Conservation (phyloP, 2,329 filamentous ascomycete genomes). For the Stenocarpella maydis region DNA sequence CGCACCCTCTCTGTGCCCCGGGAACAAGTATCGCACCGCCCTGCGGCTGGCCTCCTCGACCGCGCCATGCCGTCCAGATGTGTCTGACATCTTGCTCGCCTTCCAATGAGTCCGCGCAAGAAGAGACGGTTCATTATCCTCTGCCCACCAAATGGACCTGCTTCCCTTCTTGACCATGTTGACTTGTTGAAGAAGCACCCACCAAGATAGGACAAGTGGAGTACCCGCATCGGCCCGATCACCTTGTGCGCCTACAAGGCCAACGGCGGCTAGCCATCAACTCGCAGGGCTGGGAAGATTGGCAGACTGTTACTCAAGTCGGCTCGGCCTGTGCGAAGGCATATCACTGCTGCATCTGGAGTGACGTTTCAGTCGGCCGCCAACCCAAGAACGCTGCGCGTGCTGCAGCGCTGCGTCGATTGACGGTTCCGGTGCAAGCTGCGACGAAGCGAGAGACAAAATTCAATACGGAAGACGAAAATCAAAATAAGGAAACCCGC, state of each 20-base stretch:
- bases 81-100: conserved; percentile 12
- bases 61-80: conserved; percentile 20
- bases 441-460: conserved; percentile 14
- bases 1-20: not conserved
- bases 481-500: not conserved
- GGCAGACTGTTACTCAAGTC: conserved; percentile 6
- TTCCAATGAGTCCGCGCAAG: conserved; percentile 23
- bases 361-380: conserved; percentile 16
- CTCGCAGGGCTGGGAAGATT: conserved; percentile 18
- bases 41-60: not conserved
- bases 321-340: conserved; percentile 7
- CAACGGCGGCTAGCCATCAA: conserved; percentile 2
- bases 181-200: conserved; percentile 23
- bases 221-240: not conserved
- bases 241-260: conserved; percentile 1
- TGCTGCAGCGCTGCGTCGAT: not conserved
- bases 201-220: not conserved
- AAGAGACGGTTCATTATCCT: conserved; percentile 19
- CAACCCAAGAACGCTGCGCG: conserved; percentile 5
- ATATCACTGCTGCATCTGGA: conserved; percentile 9
- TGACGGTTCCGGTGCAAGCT: not conserved
- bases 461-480: not conserved
- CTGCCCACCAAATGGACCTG: conserved; percentile 16
- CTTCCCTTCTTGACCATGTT: conserved; percentile 8
- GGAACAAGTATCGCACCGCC: not conserved